Evolutionary conservation across 2,329 filamentous ascomycete species (phyloP).

Genomic region (Xylaria sp.): DNA sequence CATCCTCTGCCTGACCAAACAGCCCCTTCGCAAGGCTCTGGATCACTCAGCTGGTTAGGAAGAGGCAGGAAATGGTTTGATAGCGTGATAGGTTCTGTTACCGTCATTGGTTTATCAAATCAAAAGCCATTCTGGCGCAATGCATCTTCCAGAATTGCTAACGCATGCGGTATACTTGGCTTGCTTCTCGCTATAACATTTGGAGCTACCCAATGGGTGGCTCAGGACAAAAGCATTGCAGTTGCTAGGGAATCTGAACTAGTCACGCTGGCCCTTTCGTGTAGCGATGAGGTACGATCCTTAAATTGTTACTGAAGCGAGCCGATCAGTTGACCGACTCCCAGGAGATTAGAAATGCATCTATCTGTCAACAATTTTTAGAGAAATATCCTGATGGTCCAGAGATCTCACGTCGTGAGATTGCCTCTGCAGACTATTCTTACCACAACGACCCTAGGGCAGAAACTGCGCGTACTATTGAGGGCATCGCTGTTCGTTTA

Average conservation of each 20-base stretch:
- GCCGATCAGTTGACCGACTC: background rate
- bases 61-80: background rate
- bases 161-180: slow-evolving; percentile 12
- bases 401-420: slow-evolving; percentile 16
- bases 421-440: background rate
- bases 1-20: background rate
- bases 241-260: slow-evolving; percentile 28
- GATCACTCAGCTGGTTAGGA: background rate
- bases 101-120: background rate
- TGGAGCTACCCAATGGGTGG: slow-evolving; percentile 14
- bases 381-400: slow-evolving; percentile 25
- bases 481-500: background rate
- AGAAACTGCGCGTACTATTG: background rate
- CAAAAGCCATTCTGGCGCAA: slow-evolving; percentile 5
- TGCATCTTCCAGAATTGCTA: slow-evolving; percentile 6
- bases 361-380: slow-evolving; percentile 26
- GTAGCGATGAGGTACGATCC: slow-evolving; percentile 21
- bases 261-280: slow-evolving; percentile 23
- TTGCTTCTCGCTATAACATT: slow-evolving; percentile 18
- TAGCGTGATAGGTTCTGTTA: background rate
- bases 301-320: background rate
- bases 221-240: slow-evolving; percentile 19
- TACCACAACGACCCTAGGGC: background rate
- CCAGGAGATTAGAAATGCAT: slow-evolving; percentile 16
- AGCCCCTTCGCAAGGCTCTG: background rate